Conservation (phyloP, 2,329 filamentous ascomycete species). For the Esteya vermicola region DNA sequence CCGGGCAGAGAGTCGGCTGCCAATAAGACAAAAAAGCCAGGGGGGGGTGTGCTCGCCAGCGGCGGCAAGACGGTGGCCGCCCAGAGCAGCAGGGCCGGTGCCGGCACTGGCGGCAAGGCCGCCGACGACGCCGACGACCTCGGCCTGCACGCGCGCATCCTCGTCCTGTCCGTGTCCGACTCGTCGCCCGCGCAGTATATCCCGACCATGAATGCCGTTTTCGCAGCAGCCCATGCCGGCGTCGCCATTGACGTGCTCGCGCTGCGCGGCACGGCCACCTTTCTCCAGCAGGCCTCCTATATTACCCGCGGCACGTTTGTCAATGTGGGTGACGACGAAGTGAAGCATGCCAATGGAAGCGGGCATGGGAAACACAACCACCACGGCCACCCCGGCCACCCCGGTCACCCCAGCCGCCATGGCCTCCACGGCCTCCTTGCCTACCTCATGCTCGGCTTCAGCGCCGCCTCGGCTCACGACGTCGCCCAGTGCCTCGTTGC, state of each 20-base stretch:
- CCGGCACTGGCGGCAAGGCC: slow-evolving; percentile 8
- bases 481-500: slow-evolving; percentile 40
- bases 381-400: not conserved
- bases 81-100: slow-evolving; percentile 9
- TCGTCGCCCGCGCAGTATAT: slow-evolving; percentile 85
- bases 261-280: slow-evolving; percentile 72
- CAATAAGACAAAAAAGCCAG: not conserved
- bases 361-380: no score
- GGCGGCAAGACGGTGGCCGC: slow-evolving; percentile 1
- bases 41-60: slow-evolving; percentile 19
- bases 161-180: slow-evolving; percentile 81
- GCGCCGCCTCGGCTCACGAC: slow-evolving; percentile 17
- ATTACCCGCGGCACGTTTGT: slow-evolving; percentile 46
- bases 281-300: slow-evolving; percentile 76
- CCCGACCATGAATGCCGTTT: slow-evolving; percentile 95
- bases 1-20: no score
- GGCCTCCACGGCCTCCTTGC: slow-evolving; percentile 64
- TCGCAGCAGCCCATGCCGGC: slow-evolving; percentile 75
- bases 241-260: slow-evolving; percentile 90
- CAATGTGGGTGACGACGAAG: slow-evolving; percentile 20
- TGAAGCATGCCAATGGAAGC: no score
- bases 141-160: slow-evolving; percentile 63
- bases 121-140: slow-evolving; percentile 20
- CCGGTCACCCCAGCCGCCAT: slow-evolving; percentile 12
- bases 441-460: slow-evolving; percentile 87